Conservation (phyloP, 1,284 basidiomycete genomes). For the Cryptococcus deneoformans region DNA sequence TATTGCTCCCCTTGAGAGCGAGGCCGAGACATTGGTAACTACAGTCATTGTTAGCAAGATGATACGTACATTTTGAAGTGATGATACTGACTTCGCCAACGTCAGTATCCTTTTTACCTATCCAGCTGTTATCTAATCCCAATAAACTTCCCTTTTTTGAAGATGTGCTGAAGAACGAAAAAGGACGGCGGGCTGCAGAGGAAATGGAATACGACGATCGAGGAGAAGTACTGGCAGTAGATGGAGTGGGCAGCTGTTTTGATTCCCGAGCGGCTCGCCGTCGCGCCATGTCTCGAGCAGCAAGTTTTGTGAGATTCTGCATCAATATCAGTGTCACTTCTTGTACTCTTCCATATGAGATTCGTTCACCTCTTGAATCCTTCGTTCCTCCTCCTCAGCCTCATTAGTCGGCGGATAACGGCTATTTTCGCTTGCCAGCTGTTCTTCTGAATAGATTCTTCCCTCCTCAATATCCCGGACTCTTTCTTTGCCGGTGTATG, state of each 20-base stretch:
- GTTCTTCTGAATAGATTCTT: not conserved
- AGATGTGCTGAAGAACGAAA: slow-evolving; percentile 16
- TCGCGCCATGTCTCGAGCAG: slow-evolving; percentile 43
- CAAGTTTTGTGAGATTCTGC: slow-evolving; percentile 46
- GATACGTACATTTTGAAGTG: not conserved
- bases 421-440: slow-evolving; percentile 11
- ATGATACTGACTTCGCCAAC: slow-evolving; percentile 22
- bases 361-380: slow-evolving; percentile 43
- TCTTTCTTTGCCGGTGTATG: slow-evolving; percentile 25
- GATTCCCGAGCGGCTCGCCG: slow-evolving; percentile 40
- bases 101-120: slow-evolving; percentile 16
- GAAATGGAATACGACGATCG: slow-evolving; percentile 18
- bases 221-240: slow-evolving; percentile 10
- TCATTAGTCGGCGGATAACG: slow-evolving; percentile 44
- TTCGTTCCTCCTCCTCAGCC: slow-evolving; percentile 40
- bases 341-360: not conserved
- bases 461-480: slow-evolving; percentile 34
- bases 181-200: slow-evolving; percentile 16
- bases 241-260: slow-evolving; percentile 21
- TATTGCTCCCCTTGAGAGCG: slow-evolving; percentile 9
- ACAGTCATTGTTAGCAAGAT: not conserved
- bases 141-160: slow-evolving; percentile 26
- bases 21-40: slow-evolving; percentile 16
- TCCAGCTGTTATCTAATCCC: slow-evolving; percentile 23
- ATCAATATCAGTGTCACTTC: not conserved